Conservation (phyloP, 257 asterid species). For the Penstemon newberryi region DNA sequence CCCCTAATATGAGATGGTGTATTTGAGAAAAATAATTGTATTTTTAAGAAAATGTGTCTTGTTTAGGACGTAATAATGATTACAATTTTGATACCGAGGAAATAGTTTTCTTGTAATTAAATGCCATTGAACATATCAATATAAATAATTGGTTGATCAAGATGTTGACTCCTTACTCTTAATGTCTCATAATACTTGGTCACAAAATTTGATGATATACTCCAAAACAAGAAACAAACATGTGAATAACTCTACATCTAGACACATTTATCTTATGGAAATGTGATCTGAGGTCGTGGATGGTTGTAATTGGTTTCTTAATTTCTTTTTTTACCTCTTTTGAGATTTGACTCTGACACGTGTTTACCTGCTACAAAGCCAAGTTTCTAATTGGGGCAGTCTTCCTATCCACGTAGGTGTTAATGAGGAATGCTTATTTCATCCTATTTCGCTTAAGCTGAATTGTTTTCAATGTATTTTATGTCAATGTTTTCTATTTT, state of each 20-base stretch:
- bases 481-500: too few relatives aligned
- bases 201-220: background rate
- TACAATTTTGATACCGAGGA: too few relatives aligned
- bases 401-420: slow-evolving; percentile 20
- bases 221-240: background rate
- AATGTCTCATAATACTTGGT: background rate
- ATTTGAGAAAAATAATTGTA: too few relatives aligned
- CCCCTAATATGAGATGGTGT: too few relatives aligned
- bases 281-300: background rate
- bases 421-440: slow-evolving; percentile 4
- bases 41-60: too few relatives aligned
- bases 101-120: too few relatives aligned
- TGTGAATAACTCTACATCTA: background rate
- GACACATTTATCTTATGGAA: slow-evolving; percentile 9
- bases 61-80: too few relatives aligned
- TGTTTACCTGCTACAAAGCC: slow-evolving; percentile 11
- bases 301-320: background rate
- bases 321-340: background rate
- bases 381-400: slow-evolving; percentile 13
- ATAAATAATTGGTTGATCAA: too few relatives aligned
- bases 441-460: too few relatives aligned
- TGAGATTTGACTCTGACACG: slow-evolving; percentile 20
- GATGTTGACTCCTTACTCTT: too few relatives aligned
- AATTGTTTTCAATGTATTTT: too few relatives aligned
- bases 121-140: too few relatives aligned